Conservation (phyloP, 2,329 filamentous ascomycete genomes). For the Thelonectria olida region DNA sequence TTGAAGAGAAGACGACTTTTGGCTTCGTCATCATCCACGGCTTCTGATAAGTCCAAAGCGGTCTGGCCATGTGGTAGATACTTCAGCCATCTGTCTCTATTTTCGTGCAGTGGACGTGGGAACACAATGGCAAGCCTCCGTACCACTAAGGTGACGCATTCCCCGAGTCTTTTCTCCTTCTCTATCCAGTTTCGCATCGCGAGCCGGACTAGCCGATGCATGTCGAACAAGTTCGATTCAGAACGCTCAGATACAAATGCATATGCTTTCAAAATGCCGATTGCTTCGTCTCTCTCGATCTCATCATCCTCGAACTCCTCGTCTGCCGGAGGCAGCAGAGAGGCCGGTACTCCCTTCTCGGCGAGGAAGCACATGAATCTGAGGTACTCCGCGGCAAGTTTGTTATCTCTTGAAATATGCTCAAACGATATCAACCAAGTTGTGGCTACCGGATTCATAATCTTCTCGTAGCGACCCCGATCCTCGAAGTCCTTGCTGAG, state of each 20-base stretch:
- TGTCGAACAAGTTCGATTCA: conserved; percentile 32
- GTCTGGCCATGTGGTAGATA: conserved; percentile 36
- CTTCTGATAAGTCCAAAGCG: conserved; percentile 4
- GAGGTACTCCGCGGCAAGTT: conserved; percentile 41
- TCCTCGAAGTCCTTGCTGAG: conserved; percentile 45
- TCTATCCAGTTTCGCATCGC: conserved; percentile 42
- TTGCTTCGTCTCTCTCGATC: conserved; percentile 31
- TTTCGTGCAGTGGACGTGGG: conserved; percentile 21
- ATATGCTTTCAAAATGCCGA: conserved; percentile 41
- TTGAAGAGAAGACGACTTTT: not conserved
- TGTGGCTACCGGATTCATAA: conserved; percentile 40
- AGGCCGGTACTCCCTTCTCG: conserved; percentile 42
- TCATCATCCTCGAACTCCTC: conserved; percentile 16
- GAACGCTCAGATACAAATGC: conserved; percentile 42
- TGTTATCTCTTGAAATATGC: conserved; percentile 37
- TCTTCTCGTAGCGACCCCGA: conserved; percentile 34
- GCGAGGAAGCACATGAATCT: conserved; percentile 42
- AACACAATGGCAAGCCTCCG: conserved; percentile 23
- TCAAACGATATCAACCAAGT: conserved; percentile 49
- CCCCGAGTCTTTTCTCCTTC: conserved; percentile 1
- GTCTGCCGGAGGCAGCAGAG: conserved; percentile 31
- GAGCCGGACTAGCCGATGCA: conserved; percentile 45
- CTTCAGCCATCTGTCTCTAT: conserved; percentile 32
- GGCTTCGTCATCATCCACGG: not conserved
- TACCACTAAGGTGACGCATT: conserved; percentile 11